Percentiles rank a stretch among this genome's conserved stretches.
Conservation (phyloP, 352 stramenopile genomes). For the Phytophthora pistaciae region DNA sequence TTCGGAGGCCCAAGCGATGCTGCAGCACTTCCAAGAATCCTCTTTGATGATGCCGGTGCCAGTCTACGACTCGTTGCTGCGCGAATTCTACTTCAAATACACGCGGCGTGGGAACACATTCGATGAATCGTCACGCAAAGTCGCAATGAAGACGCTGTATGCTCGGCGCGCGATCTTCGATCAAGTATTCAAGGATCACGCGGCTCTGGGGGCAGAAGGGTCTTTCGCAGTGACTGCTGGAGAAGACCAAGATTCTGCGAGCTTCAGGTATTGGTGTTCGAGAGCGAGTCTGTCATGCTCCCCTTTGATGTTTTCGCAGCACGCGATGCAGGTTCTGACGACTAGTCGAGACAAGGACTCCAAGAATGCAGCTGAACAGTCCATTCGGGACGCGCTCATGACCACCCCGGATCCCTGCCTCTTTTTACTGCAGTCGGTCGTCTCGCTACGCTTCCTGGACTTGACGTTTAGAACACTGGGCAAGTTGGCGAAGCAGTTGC, state of each 20-base stretch:
- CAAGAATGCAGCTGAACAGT: conserved; percentile 58
- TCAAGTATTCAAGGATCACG: conserved; percentile 53
- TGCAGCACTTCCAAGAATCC: conserved; percentile 59
- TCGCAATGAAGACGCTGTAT: conserved; percentile 68
- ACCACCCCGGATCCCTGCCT: conserved; percentile 60
- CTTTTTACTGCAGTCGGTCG: conserved; percentile 65
- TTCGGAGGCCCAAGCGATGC: conserved; percentile 40
- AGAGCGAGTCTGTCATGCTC: conserved; percentile 50
- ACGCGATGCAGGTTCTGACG: conserved; percentile 73
- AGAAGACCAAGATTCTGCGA: conserved; percentile 24
- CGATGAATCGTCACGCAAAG: conserved; percentile 65
- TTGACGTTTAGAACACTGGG: conserved; percentile 69
- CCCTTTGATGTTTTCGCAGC: conserved; percentile 77
- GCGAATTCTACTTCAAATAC: conserved; percentile 85
- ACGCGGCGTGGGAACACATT: conserved; percentile 64
- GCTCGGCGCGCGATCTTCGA: conserved; percentile 69
- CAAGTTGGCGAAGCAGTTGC: conserved; percentile 80
- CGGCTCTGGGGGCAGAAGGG: conserved; percentile 39
- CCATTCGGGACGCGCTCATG: conserved; percentile 57
- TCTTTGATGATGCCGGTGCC: conserved; percentile 59
- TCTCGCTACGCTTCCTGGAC: conserved; percentile 62
- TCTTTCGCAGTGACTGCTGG: neutral
- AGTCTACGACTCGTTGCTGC: conserved; percentile 76
- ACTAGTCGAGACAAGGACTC: conserved; percentile 76
- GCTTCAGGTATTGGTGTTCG: conserved; percentile 67